Base-by-base conservation (phyloP, 768 basidiomycete species). In the Tremella mesenterica region DNA sequence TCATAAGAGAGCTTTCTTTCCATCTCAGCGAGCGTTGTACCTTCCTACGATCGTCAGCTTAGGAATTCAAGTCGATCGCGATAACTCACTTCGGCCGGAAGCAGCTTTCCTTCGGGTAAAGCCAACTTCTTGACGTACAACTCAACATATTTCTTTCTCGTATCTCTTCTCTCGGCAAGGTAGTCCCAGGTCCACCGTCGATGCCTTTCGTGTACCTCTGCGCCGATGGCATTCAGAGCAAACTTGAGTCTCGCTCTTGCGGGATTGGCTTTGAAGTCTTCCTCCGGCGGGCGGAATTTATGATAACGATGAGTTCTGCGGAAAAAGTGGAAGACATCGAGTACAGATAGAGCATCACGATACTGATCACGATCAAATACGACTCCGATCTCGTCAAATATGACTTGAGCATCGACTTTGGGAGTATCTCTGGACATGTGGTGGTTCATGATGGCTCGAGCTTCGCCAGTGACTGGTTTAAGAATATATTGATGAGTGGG, bases 241-340 rank as follows among this genome's bases (percentile, higher is more conserved):
- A 88, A 96, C 48, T 77, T 78, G 36, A 91, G 77, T 46, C 89
- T 76, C 7, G 88, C 84, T 61, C 74, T 79, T 2, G 86, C 80
- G 2, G 77, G 75, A 67, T 85, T 87, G 30, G 73, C 67, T 20
- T 75, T 64, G 53, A 85, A 79, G 43, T 83, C 83, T 18, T 77
- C 75, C n/a, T 81, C 79, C 41, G 76, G 68, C 1, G 88, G 87
- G 29, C 84, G 81, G 72, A 82, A 89, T 74, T 83, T 84, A 56
- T 81, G 84, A 75, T 97, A 97, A 85, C 90, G 70, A 48, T 74
- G 72, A 1, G 73, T 75, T 49, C 95, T 82, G 43, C 84, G 80
- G 73, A 93, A 95, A 56, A 96, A 85, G 71, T 97, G 93, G 74
- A 93, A 95, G 81, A 96, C 90, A 71, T 97, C 92, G 55, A 91